Conservation (phyloP, 2,329 filamentous ascomycete species). For the Nemania sp. region DNA sequence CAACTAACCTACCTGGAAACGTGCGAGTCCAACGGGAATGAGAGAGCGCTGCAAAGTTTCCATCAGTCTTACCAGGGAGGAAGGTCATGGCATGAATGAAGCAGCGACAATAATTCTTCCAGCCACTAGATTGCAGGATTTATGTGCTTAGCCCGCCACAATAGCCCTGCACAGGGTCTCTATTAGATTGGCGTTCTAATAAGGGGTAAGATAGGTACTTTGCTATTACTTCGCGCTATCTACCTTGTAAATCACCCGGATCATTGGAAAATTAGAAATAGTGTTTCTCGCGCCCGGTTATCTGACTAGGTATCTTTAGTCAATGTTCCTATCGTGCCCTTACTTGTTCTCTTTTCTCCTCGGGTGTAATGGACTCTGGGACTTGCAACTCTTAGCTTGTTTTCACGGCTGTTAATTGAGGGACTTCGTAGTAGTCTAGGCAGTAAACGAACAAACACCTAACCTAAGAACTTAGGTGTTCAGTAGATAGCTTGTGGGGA, state of each 20-base stretch:
- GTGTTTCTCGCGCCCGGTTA: constrained; percentile 2
- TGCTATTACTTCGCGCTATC: constrained; percentile 17
- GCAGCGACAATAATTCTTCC: constrained; percentile 38
- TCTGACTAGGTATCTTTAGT: neutral
- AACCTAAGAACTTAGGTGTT: too few relatives aligned
- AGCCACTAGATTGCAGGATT: constrained; percentile 39
- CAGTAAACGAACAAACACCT: too few relatives aligned
- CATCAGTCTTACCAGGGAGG: constrained; percentile 12
- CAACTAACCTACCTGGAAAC: neutral
- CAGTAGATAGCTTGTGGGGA: too few relatives aligned
- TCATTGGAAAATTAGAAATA: constrained; percentile 12
- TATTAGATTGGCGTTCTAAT: constrained; percentile 9
- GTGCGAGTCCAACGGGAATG: constrained; percentile 18
- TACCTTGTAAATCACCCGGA: constrained; percentile 14
- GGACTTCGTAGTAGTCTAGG: too few relatives aligned
- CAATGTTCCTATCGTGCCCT: neutral
- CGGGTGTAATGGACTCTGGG: neutral
- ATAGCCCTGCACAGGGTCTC: constrained; percentile 18
- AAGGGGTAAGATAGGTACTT: constrained; percentile 5
- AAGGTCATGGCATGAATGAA: constrained; percentile 24
- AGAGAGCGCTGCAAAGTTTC: constrained; percentile 26
- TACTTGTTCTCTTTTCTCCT: neutral
- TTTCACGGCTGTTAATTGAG: neutral
- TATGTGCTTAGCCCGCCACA: constrained; percentile 29
- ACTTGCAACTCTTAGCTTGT: neutral